These are phyloP conservation scores for Fusarium sp. DNA, from an alignment of 2,329 filamentous ascomycete species.

Conservation along the genomic window DNA sequence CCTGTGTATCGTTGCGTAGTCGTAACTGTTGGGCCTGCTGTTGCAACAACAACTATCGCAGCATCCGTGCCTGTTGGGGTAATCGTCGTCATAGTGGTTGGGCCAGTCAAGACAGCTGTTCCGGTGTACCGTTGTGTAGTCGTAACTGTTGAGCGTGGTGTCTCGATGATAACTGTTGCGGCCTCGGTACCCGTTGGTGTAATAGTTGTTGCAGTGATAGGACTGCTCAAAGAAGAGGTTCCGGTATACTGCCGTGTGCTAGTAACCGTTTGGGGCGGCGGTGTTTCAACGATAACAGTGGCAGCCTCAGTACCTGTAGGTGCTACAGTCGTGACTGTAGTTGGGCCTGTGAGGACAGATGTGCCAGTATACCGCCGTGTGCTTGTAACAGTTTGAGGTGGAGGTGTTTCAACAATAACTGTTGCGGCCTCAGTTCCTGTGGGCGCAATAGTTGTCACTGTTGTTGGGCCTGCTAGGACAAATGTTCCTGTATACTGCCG, in stretches of 20 bases:
- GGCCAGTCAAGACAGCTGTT: neutral
- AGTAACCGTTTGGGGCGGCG: neutral
- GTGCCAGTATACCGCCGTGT: neutral
- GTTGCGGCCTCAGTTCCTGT: neutral
- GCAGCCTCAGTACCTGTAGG: neutral
- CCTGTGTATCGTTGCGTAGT: constrained; percentile 1
- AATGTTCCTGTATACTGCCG: constrained; percentile 6
- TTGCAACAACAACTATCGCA: neutral
- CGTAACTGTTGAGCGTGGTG: neutral
- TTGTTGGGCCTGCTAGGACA: neutral
- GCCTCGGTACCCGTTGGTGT: neutral
- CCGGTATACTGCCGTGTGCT: neutral
- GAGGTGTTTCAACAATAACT: neutral
- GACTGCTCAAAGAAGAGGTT: neutral
- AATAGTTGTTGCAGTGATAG: neutral
- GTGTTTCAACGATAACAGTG: neutral
- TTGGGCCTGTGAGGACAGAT: neutral
- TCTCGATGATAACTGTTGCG: neutral
- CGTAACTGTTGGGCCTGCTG: neutral
- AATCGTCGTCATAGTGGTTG: neutral
- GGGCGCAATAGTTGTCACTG: neutral
- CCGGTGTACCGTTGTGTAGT: neutral
- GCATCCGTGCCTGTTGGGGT: neutral
- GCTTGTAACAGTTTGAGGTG: neutral
- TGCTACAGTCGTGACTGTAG: neutral